Percentiles rank a stretch among this genome's conserved stretches.
Conservation (phyloP, 345 rosid species). For the Populus tremula region DNA sequence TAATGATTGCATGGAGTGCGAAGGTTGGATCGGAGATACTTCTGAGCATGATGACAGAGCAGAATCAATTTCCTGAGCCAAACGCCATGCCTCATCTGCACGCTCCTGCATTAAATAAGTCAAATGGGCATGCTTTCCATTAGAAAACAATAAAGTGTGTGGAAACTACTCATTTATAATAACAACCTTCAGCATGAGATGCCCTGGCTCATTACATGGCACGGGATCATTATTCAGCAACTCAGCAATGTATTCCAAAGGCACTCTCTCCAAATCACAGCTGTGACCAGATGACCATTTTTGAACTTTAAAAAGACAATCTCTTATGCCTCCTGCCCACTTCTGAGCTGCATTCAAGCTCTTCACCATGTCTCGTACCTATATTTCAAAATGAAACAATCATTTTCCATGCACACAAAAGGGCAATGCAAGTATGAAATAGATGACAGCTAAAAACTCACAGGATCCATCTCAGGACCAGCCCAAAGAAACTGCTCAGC, state of each 20-base stretch:
- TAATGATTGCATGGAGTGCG: background rate
- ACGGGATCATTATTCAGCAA: constrained; percentile 52
- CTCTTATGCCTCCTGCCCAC: constrained; percentile 71
- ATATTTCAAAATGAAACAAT: constrained; percentile 16
- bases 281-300: constrained; percentile 32
- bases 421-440: constrained; percentile 13
- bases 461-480: constrained; percentile 84
- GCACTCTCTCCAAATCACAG: constrained; percentile 43
- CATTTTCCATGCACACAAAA: constrained; percentile 6
- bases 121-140: constrained; percentile 11
- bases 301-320: constrained; percentile 52
- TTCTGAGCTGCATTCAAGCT: constrained; percentile 51
- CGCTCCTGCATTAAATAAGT: constrained; percentile 42
- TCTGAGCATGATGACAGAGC: constrained; percentile 48
- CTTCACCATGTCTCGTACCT: constrained; percentile 71
- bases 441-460: constrained; percentile 41
- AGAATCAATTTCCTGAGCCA: constrained; percentile 55
- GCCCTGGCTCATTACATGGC: constrained; percentile 65
- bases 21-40: constrained; percentile 31
- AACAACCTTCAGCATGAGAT: constrained; percentile 70
- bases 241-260: constrained; percentile 42
- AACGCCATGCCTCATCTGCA: constrained; percentile 58
- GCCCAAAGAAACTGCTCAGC: constrained; percentile 98
- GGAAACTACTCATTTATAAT: constrained; percentile 19
- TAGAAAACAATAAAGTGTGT: constrained; percentile 1